Conservation (phyloP, 805 yeast genomes). For the Cyberlindnera veronae region DNA sequence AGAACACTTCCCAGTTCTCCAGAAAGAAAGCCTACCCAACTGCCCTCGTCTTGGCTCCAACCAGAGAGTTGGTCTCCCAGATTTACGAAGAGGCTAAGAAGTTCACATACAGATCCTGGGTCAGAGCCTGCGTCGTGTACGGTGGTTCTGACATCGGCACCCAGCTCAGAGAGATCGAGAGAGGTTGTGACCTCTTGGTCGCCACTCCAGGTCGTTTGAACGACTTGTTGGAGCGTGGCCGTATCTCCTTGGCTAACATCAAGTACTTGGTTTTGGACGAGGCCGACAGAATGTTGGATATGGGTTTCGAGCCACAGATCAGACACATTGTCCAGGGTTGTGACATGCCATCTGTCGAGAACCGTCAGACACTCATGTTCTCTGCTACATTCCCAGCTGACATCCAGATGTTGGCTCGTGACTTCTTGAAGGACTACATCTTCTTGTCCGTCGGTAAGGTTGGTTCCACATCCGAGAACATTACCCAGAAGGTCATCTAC, state of each 20-base stretch:
- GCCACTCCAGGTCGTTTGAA: constrained; percentile 99
- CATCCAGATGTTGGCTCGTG: constrained; percentile 95
- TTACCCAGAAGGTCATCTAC: constrained; percentile 87
- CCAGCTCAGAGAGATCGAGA: constrained; percentile 84
- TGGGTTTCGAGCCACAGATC: constrained; percentile 99
- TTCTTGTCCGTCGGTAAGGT: constrained; percentile 98
- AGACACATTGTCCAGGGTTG: constrained; percentile 96
- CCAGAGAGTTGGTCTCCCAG: constrained; percentile 98
- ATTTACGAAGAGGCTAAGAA: constrained; percentile 94
- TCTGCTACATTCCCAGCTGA: constrained; percentile 99
- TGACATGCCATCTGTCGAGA: constrained; percentile 90
- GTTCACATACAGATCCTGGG: constrained; percentile 98
- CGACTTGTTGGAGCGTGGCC: constrained; percentile 93
- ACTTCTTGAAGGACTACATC: constrained; percentile 92
- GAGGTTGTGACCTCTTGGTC: constrained; percentile 93
- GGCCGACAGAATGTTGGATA: constrained; percentile 99
- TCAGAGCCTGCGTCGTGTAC: constrained; percentile 90
- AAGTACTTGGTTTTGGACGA: constrained; percentile 95
- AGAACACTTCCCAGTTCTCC: constrained; percentile 44
- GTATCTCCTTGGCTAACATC: constrained; percentile 83
- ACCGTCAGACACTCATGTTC: constrained; percentile 97
- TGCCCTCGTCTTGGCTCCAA: constrained; percentile 94
- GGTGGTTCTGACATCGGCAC: constrained; percentile 96
- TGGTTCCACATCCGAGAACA: constrained; percentile 98
- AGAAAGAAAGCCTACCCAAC: constrained; percentile 89